phyloP scores from a whole-genome alignment of 495 filamentous ascomycete genomes.

The Penicillium riverlandense region DNA sequence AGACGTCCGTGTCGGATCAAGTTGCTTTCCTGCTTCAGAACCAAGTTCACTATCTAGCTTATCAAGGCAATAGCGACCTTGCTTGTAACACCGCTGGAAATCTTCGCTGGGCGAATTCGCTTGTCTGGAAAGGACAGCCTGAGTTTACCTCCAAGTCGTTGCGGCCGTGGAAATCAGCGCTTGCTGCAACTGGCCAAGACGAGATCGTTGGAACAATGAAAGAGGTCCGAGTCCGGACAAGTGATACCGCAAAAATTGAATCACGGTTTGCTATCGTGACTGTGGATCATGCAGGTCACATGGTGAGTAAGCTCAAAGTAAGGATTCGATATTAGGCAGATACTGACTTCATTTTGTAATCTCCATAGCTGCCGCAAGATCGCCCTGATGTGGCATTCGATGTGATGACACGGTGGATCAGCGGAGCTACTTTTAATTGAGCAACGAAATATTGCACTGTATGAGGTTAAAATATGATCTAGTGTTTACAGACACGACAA shows the following conservation, averaged over 20 bases:
- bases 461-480: too few species aligned
- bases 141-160: conserved; percentile 30
- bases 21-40: conserved; percentile 27
- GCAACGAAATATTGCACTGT: conserved; percentile 5
- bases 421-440: conserved; percentile 11
- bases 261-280: conserved; percentile 23
- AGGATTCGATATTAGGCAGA: neutral
- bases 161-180: conserved; percentile 23
- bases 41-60: conserved; percentile 32
- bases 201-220: conserved; percentile 14
- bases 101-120: conserved; percentile 28
- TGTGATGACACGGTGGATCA: conserved; percentile 28
- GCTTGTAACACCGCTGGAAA: conserved; percentile 41
- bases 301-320: conserved; percentile 9
- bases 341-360: conserved; percentile 3
- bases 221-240: conserved; percentile 9
- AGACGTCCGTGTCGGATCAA: conserved; percentile 14
- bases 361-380: conserved; percentile 24
- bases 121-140: conserved; percentile 39
- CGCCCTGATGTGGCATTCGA: conserved; percentile 29
- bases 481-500: conserved; percentile 11
- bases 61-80: conserved; percentile 41
- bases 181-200: conserved; percentile 9
- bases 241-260: neutral
- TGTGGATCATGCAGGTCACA: conserved; percentile 19